These are phyloP conservation scores for Cyberlindnera meyerae DNA, from an alignment of 805 yeast genomes.

Conservation along the genomic window DNA sequence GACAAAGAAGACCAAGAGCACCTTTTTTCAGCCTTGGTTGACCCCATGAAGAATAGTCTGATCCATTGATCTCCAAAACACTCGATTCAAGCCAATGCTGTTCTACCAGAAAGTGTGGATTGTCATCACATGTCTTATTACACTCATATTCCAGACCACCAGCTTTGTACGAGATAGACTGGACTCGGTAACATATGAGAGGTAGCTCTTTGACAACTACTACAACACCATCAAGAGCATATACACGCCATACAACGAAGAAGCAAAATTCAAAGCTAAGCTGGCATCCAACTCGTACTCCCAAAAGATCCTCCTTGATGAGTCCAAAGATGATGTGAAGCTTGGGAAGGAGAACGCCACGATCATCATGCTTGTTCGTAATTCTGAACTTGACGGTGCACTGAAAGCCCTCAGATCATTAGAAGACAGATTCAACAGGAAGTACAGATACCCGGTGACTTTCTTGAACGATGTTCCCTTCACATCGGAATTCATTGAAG, in stretches of 20 bases:
- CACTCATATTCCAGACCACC: constrained; percentile 19
- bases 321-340: constrained; percentile 30
- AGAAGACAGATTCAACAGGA: constrained; percentile 67
- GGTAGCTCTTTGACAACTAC: constrained; percentile 11
- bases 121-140: constrained; percentile 20
- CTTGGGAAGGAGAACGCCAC: constrained; percentile 75
- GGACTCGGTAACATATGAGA: constrained; percentile 19
- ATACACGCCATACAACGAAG: constrained; percentile 23
- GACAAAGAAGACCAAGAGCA: too few relatives aligned
- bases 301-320: constrained; percentile 25
- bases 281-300: constrained; percentile 38
- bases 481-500: constrained; percentile 53
- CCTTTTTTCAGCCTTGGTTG: too few relatives aligned
- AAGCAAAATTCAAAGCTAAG: constrained; percentile 26
- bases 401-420: constrained; percentile 68
- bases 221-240: constrained; percentile 16
- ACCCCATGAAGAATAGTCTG: too few relatives aligned
- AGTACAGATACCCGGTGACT: constrained; percentile 72
- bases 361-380: constrained; percentile 80
- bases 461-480: constrained; percentile 74
- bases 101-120: constrained; percentile 26
- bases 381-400: constrained; percentile 73
- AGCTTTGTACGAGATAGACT: constrained; percentile 19
- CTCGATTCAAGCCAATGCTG: constrained; percentile 13
- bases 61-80: too few relatives aligned